Evolutionary conservation across 2,329 filamentous ascomycete species (phyloP).

Genomic region (Dryadomyces quercus-mongolicae): DNA sequence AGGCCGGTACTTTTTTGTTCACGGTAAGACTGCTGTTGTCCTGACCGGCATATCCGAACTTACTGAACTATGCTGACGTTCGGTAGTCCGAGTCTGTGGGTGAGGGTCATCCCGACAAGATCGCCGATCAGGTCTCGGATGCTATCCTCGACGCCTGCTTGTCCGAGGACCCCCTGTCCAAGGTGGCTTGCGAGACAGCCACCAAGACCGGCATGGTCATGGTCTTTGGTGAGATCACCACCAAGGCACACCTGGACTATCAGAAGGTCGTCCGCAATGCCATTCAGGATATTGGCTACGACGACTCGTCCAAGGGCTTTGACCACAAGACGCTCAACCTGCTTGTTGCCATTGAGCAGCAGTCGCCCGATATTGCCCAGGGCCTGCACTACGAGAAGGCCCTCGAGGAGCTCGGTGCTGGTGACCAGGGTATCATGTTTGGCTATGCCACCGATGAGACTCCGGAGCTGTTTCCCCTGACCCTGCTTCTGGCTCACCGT

Average conservation of each 20-base stretch:
- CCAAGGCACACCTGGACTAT: constrained; percentile 92
- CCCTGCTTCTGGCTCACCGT: constrained; percentile 88
- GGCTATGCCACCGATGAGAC: constrained; percentile 99
- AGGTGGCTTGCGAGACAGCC: constrained; percentile 97
- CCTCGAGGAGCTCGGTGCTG: constrained; percentile 92
- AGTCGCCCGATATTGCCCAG: constrained; percentile 97
- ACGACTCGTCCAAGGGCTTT: constrained; percentile 93
- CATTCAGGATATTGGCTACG: constrained; percentile 98
- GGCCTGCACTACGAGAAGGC: constrained; percentile 97
- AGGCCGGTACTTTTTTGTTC: constrained; percentile 69
- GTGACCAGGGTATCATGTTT: constrained; percentile 99
- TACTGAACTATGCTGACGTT: neutral
- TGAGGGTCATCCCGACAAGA: constrained; percentile 92
- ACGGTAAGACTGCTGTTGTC: constrained; percentile 38
- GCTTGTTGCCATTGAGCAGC: constrained; percentile 96
- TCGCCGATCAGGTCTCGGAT: constrained; percentile 96
- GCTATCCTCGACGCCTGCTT: constrained; percentile 98
- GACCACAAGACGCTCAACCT: constrained; percentile 99
- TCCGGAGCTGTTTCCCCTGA: constrained; percentile 90
- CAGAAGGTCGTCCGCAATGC: constrained; percentile 90
- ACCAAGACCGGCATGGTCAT: constrained; percentile 99
- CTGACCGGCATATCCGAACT: neutral
- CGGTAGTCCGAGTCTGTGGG: constrained; percentile 73
- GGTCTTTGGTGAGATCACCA: constrained; percentile 98
- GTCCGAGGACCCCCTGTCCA: constrained; percentile 87